A percentile compares a stretch with the other conserved stretches of the same genome.
Evolutionary conservation across 495 filamentous ascomycete species (phyloP).

Genomic region (Symbiotaphrina buchneri): DNA sequence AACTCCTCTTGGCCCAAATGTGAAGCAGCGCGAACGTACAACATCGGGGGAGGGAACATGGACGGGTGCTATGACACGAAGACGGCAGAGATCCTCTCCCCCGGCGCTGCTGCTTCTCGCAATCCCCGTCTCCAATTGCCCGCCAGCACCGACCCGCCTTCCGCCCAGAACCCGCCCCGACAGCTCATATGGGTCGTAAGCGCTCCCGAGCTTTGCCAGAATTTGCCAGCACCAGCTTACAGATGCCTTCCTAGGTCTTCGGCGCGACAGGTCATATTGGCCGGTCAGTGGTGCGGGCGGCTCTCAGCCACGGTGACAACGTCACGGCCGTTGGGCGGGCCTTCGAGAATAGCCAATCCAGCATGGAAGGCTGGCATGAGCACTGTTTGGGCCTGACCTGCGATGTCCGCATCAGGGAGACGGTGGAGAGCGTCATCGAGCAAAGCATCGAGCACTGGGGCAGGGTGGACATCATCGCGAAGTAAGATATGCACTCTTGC

Average conservation of each 20-base stretch:
- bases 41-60: neutral
- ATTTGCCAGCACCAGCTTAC: slow-evolving; percentile 1
- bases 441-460: slow-evolving; percentile 51
- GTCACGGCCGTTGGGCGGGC: slow-evolving; percentile 73
- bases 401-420: slow-evolving; percentile 67
- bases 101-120: too few species aligned
- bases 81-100: slow-evolving; percentile 11
- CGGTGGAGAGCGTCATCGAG: slow-evolving; percentile 48
- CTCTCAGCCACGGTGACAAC: slow-evolving; percentile 62
- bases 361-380: slow-evolving; percentile 41
- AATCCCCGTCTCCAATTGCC: slow-evolving; percentile 25
- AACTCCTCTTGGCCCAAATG: neutral
- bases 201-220: slow-evolving; percentile 2
- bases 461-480: slow-evolving; percentile 69
- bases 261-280: slow-evolving; percentile 94
- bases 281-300: slow-evolving; percentile 63
- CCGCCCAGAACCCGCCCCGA: slow-evolving; percentile 44
- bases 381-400: slow-evolving; percentile 66
- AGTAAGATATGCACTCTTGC: slow-evolving; percentile 16
- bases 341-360: slow-evolving; percentile 52
- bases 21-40: neutral
- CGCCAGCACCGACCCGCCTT: slow-evolving; percentile 56
- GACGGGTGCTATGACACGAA: slow-evolving; percentile 2
- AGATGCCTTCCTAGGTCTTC: slow-evolving; percentile 38
- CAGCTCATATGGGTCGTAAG: slow-evolving; percentile 67